Percentiles rank a stretch among this genome's conserved stretches.
These are phyloP conservation scores for Rhizomucor miehei DNA, from an alignment of 371 early-diverging fungal genomes.

Conservation along the genomic window DNA sequence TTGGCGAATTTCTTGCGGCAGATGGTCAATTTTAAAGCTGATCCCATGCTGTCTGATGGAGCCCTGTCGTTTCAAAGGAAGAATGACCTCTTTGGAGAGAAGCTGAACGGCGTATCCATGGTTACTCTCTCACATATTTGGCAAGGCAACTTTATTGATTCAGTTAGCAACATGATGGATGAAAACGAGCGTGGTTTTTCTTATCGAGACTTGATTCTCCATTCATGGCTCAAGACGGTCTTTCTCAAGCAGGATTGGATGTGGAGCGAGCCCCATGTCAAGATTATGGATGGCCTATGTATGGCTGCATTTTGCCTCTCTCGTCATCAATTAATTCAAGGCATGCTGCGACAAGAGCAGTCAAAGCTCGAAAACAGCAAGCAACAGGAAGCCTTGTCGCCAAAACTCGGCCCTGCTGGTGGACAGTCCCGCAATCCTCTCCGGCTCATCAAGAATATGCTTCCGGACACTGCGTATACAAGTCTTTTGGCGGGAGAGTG, in stretches of 20 bases:
- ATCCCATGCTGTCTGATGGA: slow-evolving; percentile 38
- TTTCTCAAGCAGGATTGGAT: slow-evolving; percentile 40
- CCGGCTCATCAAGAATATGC: slow-evolving; percentile 31
- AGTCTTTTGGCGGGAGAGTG: slow-evolving; percentile 56
- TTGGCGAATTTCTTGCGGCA: slow-evolving; percentile 30
- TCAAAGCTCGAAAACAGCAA: slow-evolving; percentile 16
- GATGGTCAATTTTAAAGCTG: slow-evolving; percentile 41
- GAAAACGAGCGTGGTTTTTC: slow-evolving; percentile 39
- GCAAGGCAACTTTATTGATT: slow-evolving; percentile 40
- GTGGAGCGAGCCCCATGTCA: slow-evolving; percentile 30
- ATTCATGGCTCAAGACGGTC: slow-evolving; percentile 42
- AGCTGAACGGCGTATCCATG: slow-evolving; percentile 21
- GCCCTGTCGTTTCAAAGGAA: background rate
- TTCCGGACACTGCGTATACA: slow-evolving; percentile 43
- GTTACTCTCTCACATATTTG: slow-evolving; percentile 34
- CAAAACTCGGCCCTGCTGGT: slow-evolving; percentile 9
- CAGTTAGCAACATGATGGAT: slow-evolving; percentile 23
- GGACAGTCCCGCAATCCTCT: slow-evolving; percentile 23
- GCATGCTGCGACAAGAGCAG: slow-evolving; percentile 30
- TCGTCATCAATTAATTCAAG: slow-evolving; percentile 19
- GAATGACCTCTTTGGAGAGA: background rate
- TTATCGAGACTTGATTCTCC: slow-evolving; percentile 40
- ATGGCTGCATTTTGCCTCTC: slow-evolving; percentile 24
- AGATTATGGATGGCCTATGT: slow-evolving; percentile 32
- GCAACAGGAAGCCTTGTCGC: slow-evolving; percentile 22